Base-by-base conservation (phyloP, 2,329 filamentous ascomycete genomes). In the Lachnellula hyalina region DNA sequence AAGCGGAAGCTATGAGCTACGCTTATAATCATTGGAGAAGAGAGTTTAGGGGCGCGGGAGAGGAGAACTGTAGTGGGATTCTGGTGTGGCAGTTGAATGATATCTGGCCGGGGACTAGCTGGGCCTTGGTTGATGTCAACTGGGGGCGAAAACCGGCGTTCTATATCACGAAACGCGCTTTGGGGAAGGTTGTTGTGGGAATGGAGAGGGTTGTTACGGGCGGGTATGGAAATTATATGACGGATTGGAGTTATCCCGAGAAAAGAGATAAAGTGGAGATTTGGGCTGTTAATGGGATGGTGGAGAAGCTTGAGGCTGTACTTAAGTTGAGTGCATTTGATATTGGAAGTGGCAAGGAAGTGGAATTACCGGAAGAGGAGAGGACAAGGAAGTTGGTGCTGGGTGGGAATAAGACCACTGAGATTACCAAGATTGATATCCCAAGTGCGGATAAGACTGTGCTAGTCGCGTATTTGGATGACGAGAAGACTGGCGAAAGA, bases 11-110 rank as follows among this genome's bases (percentile, higher is more conserved):
- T 1, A 67, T 67, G 64, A 61, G 54, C 38, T 67, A 65, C 47
- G 65, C 65, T 5, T 67, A 65, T 45, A 64, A 63, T 36, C 60
- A 61, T 14, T 67, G 65, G 65, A 47, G 64, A 14, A 45, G 64
- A 6, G 60, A 63, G n/a, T 67, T 65, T 48, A 49, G 57, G 2
- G 60, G 58, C 5, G 47, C 55, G 5, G 63, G 57, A 4, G 51
- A 61, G 23, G 61, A 64, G 17, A 54, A 72, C 54, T 87, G 84
- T 63, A 82, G 82, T 48, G 84, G 84, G 17, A 82, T 81, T 11
- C 70, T 87, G 44, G 81, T 86, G 5, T 87, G 84, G 84, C 84
- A 87, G 71, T 73, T 87, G 50, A 87, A 87, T 63, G 85, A 88
- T 69, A 86, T 82, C 70, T 87, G 83, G 83, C 84, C 84, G 2